Evolutionary conservation across 179 eudicot species (phyloP).

Genomic region (Nepenthes alata): DNA sequence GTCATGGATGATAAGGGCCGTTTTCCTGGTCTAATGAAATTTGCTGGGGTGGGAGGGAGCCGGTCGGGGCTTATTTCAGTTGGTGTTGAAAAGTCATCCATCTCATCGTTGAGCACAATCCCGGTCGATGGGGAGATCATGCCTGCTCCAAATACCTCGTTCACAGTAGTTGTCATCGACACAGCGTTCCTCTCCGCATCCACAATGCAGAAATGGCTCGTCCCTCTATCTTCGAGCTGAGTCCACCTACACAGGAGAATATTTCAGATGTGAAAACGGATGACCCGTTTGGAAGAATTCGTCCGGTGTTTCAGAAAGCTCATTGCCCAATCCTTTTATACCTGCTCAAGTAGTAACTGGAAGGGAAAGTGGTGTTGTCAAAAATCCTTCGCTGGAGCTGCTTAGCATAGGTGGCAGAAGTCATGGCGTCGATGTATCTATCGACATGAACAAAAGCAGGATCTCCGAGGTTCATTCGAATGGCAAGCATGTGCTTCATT

Average conservation of each 20-base stretch:
- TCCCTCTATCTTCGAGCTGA: constrained; percentile 75
- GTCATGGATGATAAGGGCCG: constrained; percentile 95
- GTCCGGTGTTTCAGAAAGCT: not conserved
- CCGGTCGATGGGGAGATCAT: constrained; percentile 77
- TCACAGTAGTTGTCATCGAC: constrained; percentile 83
- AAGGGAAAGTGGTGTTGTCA: constrained; percentile 78
- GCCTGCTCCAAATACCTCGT: constrained; percentile 58
- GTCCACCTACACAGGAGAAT: constrained; percentile 43
- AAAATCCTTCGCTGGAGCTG: constrained; percentile 46
- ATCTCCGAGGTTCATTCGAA: constrained; percentile 86
- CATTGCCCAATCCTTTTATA: constrained; percentile 4
- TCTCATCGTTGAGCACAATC: constrained; percentile 66
- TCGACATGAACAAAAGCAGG: constrained; percentile 57
- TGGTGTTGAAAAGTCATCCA: constrained; percentile 86
- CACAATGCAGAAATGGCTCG: constrained; percentile 87
- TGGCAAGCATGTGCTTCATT: constrained; percentile 77
- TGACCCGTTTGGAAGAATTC: no score
- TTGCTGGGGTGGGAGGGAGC: constrained; percentile 81
- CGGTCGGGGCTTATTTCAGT: constrained; percentile 37
- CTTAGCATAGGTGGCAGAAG: constrained; percentile 59
- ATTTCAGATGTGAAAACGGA: no score
- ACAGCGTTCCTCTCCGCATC: constrained; percentile 89
- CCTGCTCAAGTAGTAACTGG: constrained; percentile 76
- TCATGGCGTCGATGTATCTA: constrained; percentile 52
- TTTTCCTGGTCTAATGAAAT: constrained; percentile 74